Base-by-base conservation (phyloP, 441 rosid species). In the Capsella rubella region DNA sequence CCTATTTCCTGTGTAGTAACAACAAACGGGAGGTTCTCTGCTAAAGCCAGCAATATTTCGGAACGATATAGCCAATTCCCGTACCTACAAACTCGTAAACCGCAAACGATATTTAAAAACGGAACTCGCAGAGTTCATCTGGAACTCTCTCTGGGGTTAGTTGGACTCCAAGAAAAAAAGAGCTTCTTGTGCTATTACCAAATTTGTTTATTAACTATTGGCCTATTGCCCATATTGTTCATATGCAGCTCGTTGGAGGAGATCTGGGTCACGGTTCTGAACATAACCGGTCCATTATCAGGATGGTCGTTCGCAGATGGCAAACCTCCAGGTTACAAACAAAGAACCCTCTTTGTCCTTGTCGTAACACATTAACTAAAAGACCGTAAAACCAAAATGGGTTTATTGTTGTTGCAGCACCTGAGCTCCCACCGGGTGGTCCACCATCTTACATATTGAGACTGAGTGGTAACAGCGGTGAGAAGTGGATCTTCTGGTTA, bases 131-230 rank as follows among this genome's bases (percentile, higher is more conserved):
- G 89, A 84, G 88, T 95, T 82, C 64, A 93, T 87, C 81, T 95
- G 83, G 90, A 95, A 72, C 87, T 95, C 76, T 89, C 97, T 77
- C 69, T 93, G 35, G 99, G 99, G 99, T 93, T 63, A 87, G 99
- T 83, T 50, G 11, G 60, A 35, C 61, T 60, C 47, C 31, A 58
- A 21, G 25, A 21, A 15, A 0, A n/a, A 58, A 14, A 28, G 9
- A 14, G 10, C 45, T 21, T 47, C 0, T 64, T 65, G 55, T 55
- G 42, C 40, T 35, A 45, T 43, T 15, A 53, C 18, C n/a, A 43
- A 42, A 42, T 11, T 0, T 18, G 50, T 3, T 40, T 39, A 27
- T 31, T 13, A 39, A 77, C 56, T 39, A 29, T 57, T 32, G 16
- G 25, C 58, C 56, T 39, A 29, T 57, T 32, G 16, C 31, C 58